Evolutionary conservation across 2,329 filamentous ascomycete species (phyloP), one percentile per base, ranked within the genome.

Genomic region (Cercospora beticola): DNA sequence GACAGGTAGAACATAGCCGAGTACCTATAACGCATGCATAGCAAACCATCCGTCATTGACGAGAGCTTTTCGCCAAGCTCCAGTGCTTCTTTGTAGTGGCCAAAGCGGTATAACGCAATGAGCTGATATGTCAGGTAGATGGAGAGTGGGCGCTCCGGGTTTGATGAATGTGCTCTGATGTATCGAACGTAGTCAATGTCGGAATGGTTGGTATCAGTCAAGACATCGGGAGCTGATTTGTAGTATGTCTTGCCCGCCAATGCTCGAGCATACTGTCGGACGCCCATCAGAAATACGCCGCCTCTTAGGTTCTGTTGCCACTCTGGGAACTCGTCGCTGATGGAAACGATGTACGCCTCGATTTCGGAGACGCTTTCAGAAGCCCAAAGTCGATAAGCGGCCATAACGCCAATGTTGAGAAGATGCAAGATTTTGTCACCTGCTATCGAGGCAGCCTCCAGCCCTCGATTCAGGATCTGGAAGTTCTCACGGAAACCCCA

Each of bases 391-490:
- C 87, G 89, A 74, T 90, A 86, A 71, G 87, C 85, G 2, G 89
- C 88, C 33, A 86, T 84, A 21, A 93, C 81, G 0, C 90, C 92
- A 62, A 91, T 87, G 73, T 90, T 90, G 9, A 94, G 82, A 33
- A 94, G 88, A 6, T 90, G 88, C 1, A 91, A 86, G 64, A 90
- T 88, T 31, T 90, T 86, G 76, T 94, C 91, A 1, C 91, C 91
- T 2, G 89, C 86, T 21, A 86, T 82, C 0, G 89, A 85, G 0
- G 89, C 87, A 65, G 88, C 86, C 67, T 93, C 90, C 26, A 92
- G 82, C 1, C 89, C 87, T 59, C 85, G 85, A 72, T 92, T 89
- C 30, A 92, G 83, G 67, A 88, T 85, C 1, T 82, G 81, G 8
- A 90, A 83, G 6, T 87, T 84, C 36, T 87, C 80, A 10, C 82